Base-by-base conservation (phyloP, 2,329 filamentous ascomycete genomes). In the Elsinoe perseae region DNA sequence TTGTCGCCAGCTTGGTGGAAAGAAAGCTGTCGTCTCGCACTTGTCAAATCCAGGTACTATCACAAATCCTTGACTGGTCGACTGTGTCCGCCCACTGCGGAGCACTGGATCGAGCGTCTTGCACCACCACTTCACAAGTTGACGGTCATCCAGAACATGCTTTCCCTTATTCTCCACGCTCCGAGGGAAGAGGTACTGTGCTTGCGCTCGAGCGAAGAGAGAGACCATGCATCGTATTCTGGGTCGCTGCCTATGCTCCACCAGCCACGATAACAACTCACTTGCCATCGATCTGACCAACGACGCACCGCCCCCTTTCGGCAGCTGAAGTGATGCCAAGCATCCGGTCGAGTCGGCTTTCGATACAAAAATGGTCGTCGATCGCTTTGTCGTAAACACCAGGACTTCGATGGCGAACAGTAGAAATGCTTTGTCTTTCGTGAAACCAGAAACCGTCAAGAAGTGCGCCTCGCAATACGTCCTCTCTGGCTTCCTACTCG, bases 311-410 rank as follows among this genome's bases (percentile, higher is more conserved):
- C 80, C 77, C 62, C 75, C 80, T 14, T 84, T 80, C 2, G 55
- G 30, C 0, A 87, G 74, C 16, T 80, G 73, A 32, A 91, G 74
- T 1, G 86, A 76, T 62, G 84, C 77, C 8, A 96, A 74, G 67
- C 89, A 95, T 21, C 95, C 93, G 0, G 92, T 96, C 8, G 93
- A 96, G 73, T 98, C 93, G 50, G 93, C 93, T 72, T 98, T 98
- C 61, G 91, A 92, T 21, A 98, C 86, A 69, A 98, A 98, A 55
- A 97, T 80, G 3, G 88, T 96, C 1, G 87, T 95, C 21, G 89
- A 80, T 63, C 81, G 80, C 44, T 81, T 80, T 0, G 91, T 95
- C 0, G 72, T 87, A 72, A 95, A 98, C 59, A 98, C 80, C 64
- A 93, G 79, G 53, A 96, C 78, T 68, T 98, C 93, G 60, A 98